Evolutionary conservation across 805 yeast species (phyloP).

Genomic region (Wickerhamiella domercqiae): DNA sequence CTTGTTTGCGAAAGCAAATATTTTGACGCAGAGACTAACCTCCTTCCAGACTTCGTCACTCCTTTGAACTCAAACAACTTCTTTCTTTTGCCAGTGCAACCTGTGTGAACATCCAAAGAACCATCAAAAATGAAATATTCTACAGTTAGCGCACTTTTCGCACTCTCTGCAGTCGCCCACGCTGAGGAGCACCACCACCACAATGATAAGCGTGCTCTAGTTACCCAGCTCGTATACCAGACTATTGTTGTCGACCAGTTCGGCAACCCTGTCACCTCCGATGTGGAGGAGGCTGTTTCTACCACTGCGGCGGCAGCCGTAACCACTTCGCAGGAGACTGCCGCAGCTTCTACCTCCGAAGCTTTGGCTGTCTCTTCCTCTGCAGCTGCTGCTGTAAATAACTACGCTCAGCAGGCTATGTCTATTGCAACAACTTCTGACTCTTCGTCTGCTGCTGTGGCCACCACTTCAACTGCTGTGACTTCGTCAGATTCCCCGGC

Average conservation of each 20-base stretch:
- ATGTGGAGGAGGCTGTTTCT: conserved; percentile 22
- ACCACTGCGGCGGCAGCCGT: conserved; percentile 24
- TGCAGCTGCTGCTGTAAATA: conserved; percentile 7
- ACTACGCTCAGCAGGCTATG: neutral
- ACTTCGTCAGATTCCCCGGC: conserved; percentile 24
- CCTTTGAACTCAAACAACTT: conserved; percentile 10
- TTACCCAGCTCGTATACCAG: conserved; percentile 33
- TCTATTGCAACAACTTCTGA: conserved; percentile 18
- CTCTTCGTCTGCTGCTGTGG: conserved; percentile 20
- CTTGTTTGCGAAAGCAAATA: too few species aligned
- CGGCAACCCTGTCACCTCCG: conserved; percentile 22
- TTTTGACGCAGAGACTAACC: neutral
- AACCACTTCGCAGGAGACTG: conserved; percentile 18
- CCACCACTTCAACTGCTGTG: conserved; percentile 17
- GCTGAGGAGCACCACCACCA: conserved; percentile 35
- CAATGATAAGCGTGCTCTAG: conserved; percentile 35
- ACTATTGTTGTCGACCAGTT: conserved; percentile 29
- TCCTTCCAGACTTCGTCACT: conserved; percentile 14
- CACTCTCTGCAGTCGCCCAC: conserved; percentile 27
- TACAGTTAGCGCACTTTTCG: conserved; percentile 11
- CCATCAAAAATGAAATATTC: conserved; percentile 1
- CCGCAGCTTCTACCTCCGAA: conserved; percentile 13
- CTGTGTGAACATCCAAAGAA: neutral
- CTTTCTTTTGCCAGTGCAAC: neutral
- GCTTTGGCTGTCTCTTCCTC: conserved; percentile 13